These are phyloP conservation scores for Hapsidospora chrysogenum DNA, from an alignment of 495 filamentous ascomycete species.

Conservation along the genomic window DNA sequence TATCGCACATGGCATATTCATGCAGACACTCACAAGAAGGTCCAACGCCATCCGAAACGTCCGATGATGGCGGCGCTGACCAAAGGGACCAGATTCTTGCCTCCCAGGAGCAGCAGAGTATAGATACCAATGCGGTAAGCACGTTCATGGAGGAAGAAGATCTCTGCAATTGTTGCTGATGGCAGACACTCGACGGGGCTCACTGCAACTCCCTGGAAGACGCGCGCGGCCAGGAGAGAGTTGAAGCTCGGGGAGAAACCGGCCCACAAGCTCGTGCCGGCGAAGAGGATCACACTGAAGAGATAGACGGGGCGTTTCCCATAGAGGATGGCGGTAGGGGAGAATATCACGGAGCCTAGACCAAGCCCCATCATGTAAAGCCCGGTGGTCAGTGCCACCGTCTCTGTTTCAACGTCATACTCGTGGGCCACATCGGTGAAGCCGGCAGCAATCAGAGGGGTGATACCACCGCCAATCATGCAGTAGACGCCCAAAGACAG, in stretches of 20 bases:
- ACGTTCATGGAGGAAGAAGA: constrained; percentile 89
- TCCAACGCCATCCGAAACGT: constrained; percentile 73
- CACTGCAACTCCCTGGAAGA: constrained; percentile 77
- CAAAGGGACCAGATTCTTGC: constrained; percentile 83
- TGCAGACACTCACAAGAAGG: constrained; percentile 50
- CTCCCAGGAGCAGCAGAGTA: constrained; percentile 72
- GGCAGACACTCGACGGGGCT: constrained; percentile 90
- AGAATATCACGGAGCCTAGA: constrained; percentile 65
- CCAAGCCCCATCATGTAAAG: constrained; percentile 93
- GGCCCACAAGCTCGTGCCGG: constrained; percentile 71
- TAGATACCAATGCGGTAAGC: constrained; percentile 95
- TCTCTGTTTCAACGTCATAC: constrained; percentile 52
- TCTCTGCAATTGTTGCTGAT: constrained; percentile 88
- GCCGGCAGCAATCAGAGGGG: constrained; percentile 76
- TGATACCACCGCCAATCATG: constrained; percentile 87
- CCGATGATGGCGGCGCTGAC: constrained; percentile 79
- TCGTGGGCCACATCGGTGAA: constrained; percentile 62
- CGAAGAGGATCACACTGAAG: constrained; percentile 55
- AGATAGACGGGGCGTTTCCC: constrained; percentile 92
- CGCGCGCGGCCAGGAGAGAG: constrained; percentile 65
- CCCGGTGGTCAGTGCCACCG: constrained; percentile 80
- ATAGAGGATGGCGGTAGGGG: constrained; percentile 79
- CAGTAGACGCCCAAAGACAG: constrained; percentile 81
- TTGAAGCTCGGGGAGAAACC: constrained; percentile 63
- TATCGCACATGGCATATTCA: background rate